phyloP scores from a whole-genome alignment of 2,329 filamentous ascomycete species.

The Ophiostoma tasmaniense region DNA sequence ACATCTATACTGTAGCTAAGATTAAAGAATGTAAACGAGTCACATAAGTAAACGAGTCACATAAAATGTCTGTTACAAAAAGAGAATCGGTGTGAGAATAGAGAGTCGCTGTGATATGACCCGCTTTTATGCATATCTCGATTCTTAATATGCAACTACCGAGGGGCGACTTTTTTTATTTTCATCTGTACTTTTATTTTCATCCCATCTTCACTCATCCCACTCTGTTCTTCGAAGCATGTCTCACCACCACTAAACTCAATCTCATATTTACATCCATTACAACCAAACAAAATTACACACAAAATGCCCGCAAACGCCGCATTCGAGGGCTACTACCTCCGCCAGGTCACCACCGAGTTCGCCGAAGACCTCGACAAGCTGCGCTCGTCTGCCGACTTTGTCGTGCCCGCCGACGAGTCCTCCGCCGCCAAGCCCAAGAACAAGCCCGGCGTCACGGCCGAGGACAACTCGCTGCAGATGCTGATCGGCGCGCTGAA shows the following conservation, averaged over 20 bases:
- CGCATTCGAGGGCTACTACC: slow-evolving; percentile 48
- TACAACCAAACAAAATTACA: not conserved
- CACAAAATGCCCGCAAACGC: not conserved
- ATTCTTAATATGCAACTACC: not conserved
- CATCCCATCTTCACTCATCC: not conserved
- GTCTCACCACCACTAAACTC: not conserved
- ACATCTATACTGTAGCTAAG: too few relatives aligned
- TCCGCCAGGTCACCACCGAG: slow-evolving; percentile 60
- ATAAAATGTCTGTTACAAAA: too few relatives aligned
- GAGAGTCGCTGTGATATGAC: not conserved
- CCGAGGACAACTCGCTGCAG: slow-evolving; percentile 36
- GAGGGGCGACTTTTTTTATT: not conserved
- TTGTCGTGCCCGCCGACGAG: slow-evolving; percentile 45
- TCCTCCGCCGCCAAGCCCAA: slow-evolving; percentile 34
- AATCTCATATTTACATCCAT: not conserved
- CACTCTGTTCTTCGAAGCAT: not conserved
- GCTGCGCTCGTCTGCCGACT: slow-evolving; percentile 60
- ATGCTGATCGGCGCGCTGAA: slow-evolving; percentile 60
- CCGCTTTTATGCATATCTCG: not conserved
- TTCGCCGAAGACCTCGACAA: slow-evolving; percentile 67
- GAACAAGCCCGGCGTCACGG: slow-evolving; percentile 22
- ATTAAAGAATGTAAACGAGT: too few relatives aligned
- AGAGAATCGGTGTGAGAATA: too few relatives aligned
- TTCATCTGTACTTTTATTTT: not conserved
- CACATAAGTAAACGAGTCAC: too few relatives aligned